phyloP scores from a whole-genome alignment of 2,329 filamentous ascomycete species.

The Botrytis byssoidea region DNA sequence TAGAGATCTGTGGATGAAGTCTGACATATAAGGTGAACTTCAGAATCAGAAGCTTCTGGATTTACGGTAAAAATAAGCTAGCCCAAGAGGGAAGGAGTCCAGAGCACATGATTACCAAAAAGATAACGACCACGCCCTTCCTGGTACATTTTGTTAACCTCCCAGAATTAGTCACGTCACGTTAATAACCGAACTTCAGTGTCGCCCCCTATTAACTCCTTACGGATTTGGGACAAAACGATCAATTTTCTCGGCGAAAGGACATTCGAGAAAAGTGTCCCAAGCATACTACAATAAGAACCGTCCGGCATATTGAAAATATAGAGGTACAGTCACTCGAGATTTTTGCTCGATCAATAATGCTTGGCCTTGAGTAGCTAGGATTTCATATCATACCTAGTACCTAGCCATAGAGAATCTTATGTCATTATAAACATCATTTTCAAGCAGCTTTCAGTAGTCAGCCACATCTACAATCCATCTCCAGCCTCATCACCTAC shows the following conservation, averaged over 20 bases:
- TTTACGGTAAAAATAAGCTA: neutral
- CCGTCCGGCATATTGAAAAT: neutral
- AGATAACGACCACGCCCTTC: neutral
- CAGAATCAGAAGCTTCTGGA: neutral
- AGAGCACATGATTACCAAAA: neutral
- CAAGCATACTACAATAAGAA: neutral
- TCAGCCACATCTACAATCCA: slow-evolving; percentile 1
- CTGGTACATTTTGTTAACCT: neutral
- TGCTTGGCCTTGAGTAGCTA: neutral
- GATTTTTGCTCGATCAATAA: neutral
- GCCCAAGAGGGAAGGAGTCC: neutral
- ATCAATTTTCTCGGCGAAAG: neutral
- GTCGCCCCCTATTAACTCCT: neutral
- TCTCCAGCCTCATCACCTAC: neutral
- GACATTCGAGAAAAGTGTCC: neutral
- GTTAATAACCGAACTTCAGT: neutral
- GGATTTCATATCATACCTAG: neutral
- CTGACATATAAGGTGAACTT: neutral
- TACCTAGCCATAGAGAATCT: neutral
- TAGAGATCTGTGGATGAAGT: neutral
- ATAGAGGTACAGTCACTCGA: neutral
- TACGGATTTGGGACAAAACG: neutral
- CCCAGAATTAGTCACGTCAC: slow-evolving; percentile 1
- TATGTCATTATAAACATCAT: slow-evolving; percentile 3
- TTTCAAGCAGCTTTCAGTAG: neutral